A percentile compares a stretch with the other conserved stretches of the same genome.
These are phyloP conservation scores for Hemileccinum impolitum DNA, from an alignment of 768 basidiomycete genomes.

Conservation along the genomic window DNA sequence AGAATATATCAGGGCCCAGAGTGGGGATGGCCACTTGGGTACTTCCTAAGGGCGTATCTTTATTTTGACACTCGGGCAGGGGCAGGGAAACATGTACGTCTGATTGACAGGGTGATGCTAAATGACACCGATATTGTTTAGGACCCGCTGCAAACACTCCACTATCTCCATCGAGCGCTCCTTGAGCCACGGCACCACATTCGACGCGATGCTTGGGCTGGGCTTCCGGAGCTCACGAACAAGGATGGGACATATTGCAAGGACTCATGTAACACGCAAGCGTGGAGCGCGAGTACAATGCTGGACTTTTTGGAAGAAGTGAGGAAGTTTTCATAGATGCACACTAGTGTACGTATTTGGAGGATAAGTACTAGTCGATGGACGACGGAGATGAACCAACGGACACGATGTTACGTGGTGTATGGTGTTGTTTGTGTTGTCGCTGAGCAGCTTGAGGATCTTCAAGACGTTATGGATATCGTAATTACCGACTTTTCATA, in stretches of 20 bases:
- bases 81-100: slow-evolving; percentile 61
- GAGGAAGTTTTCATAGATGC: slow-evolving; percentile 6
- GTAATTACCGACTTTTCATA: slow-evolving; percentile 17
- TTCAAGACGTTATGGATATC: slow-evolving; percentile 5
- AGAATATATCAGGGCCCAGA: slow-evolving; percentile 65
- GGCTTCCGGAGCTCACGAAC: slow-evolving; percentile 91
- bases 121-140: slow-evolving; percentile 27
- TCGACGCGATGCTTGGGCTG: slow-evolving; percentile 82
- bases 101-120: background rate
- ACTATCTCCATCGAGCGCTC: slow-evolving; percentile 74
- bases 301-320: slow-evolving; percentile 85
- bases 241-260: slow-evolving; percentile 75
- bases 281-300: slow-evolving; percentile 93
- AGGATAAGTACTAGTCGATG: too few species aligned
- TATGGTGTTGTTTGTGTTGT: slow-evolving; percentile 27
- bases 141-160: slow-evolving; percentile 69
- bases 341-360: too few species aligned
- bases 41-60: slow-evolving; percentile 91
- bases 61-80: slow-evolving; percentile 77
- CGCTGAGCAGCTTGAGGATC: slow-evolving; percentile 6
- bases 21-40: slow-evolving; percentile 95
- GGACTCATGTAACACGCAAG: slow-evolving; percentile 93
- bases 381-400: too few species aligned
- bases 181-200: slow-evolving; percentile 72
- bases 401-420: slow-evolving; percentile 1